These are phyloP conservation scores for Candida tunisiensis DNA, from an alignment of 1,139 yeast species.

Conservation along the genomic window DNA sequence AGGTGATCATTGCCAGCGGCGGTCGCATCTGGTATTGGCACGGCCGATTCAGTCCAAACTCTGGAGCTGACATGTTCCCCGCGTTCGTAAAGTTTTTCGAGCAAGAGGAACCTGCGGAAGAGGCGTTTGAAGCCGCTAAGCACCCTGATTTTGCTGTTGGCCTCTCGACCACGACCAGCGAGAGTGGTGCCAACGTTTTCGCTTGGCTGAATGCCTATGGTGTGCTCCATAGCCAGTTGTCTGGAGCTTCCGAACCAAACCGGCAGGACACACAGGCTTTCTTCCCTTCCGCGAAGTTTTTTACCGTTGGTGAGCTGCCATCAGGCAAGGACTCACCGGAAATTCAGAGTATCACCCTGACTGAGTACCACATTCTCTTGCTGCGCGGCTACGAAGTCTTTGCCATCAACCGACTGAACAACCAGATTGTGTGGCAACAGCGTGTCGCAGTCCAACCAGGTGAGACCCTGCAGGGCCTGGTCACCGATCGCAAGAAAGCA, in stretches of 20 bases:
- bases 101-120: conserved; percentile 9
- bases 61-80: not conserved
- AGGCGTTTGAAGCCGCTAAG: conserved; percentile 10
- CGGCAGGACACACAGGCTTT: too few relatives aligned
- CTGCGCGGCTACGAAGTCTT: conserved; percentile 24
- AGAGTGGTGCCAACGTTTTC: too few relatives aligned
- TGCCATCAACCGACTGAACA: conserved; percentile 34
- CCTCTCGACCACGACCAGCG: conserved; percentile 6
- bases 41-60: not conserved
- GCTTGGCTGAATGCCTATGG: too few relatives aligned
- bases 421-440: conserved; percentile 27
- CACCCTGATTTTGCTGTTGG: conserved; percentile 8
- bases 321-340: conserved; percentile 12
- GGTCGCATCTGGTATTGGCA: conserved; percentile 27
- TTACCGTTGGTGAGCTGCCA: conserved; percentile 19
- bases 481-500: conserved; percentile 35
- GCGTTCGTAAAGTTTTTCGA: conserved; percentile 1
- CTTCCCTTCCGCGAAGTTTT: conserved; percentile 2
- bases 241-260: too few relatives aligned
- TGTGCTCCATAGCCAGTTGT: too few relatives aligned
- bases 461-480: conserved; percentile 36
- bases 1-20: conserved; percentile 20
- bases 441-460: conserved; percentile 18
- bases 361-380: conserved; percentile 36
- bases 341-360: conserved; percentile 25